Base-by-base conservation (phyloP, 345 rosid species). In the Bruguiera gymnorhiza region DNA sequence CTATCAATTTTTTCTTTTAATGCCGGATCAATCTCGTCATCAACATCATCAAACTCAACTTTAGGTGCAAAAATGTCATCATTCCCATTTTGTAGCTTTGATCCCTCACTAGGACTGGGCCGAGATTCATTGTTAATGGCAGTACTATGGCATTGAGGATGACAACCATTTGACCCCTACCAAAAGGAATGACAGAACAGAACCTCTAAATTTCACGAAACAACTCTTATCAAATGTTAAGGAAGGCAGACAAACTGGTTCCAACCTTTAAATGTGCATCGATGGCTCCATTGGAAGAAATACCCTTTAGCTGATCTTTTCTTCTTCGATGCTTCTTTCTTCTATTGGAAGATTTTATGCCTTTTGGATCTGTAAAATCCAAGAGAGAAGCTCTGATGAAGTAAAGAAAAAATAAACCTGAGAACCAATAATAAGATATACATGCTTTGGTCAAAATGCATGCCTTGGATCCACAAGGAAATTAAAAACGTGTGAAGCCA, bases 321-420 rank as follows among this genome's bases (percentile, higher is more conserved):
- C 73, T 72, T 58, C 65, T 67, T 32, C 53, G 39, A 39, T 67
- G 52, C 46, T 76, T 76, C 72, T 76, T 76, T 72, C 63, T 76
- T 34, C 63, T 71, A 71, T 76, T 76, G 60, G 76, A 71, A 46
- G 69, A 27, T 76, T 67, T 67, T 26, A 57, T 55, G 26, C 60
- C 75, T 56, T 63, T 72, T 23, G 70, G 56, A 63, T 67, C 80
- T 76, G 73, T 24, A 19, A 62, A 70, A 63, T 36, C 63, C 4
- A 59, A 55, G 67, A 62, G 73, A 74, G 63, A 60, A 76, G 70
- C 75, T 63, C 72, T 67, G 67, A 61, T 73, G 73, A 78, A 76
- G 76, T 78, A 72, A 73, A 81, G 84, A 71, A 69, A 78, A 78
- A 76, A 78, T 68, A 36, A 72, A 79, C 68, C 69, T 75, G 50